These are phyloP conservation scores for Microcera coccophila DNA, from an alignment of 2,329 filamentous ascomycete species.

Conservation along the genomic window DNA sequence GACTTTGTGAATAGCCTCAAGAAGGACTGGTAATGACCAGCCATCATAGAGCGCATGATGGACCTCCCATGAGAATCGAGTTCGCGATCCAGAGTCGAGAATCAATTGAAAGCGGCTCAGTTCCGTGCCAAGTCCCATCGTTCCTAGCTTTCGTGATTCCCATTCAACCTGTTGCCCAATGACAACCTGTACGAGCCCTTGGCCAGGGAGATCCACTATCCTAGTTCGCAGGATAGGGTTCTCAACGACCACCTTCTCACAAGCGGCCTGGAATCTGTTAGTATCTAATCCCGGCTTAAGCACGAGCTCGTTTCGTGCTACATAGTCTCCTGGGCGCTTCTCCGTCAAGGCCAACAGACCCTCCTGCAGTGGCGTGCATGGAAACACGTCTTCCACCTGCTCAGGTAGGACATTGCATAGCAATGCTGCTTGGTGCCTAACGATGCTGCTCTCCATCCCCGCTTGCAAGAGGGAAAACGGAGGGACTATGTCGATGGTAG, in stretches of 20 bases:
- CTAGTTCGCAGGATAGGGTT: conserved; percentile 41
- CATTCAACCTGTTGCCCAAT: conserved; percentile 37
- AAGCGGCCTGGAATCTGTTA: conserved; percentile 9
- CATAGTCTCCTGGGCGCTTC: conserved; percentile 15
- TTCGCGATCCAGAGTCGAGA: conserved; percentile 31
- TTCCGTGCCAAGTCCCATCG: conserved; percentile 37
- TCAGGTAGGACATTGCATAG: too few species aligned
- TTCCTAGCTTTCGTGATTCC: conserved; percentile 31
- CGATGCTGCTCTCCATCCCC: too few species aligned
- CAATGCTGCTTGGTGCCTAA: too few species aligned
- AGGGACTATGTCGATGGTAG: too few species aligned
- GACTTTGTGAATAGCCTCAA: background rate
- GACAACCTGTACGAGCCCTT: conserved; percentile 44
- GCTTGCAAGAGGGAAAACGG: too few species aligned
- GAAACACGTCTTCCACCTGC: background rate
- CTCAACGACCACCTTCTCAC: conserved; percentile 4
- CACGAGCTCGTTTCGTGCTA: conserved; percentile 9
- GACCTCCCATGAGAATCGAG: conserved; percentile 42
- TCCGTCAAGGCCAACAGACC: conserved; percentile 16
- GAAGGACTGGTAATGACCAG: background rate
- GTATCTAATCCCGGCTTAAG: conserved; percentile 5
- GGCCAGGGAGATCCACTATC: conserved; percentile 39
- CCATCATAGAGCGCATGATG: conserved; percentile 49
- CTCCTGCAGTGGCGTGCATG: background rate
- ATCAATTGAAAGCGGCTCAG: conserved; percentile 41